Base-by-base conservation (phyloP, 2,329 filamentous ascomycete genomes). In the Trichoderma koningiopsis region DNA sequence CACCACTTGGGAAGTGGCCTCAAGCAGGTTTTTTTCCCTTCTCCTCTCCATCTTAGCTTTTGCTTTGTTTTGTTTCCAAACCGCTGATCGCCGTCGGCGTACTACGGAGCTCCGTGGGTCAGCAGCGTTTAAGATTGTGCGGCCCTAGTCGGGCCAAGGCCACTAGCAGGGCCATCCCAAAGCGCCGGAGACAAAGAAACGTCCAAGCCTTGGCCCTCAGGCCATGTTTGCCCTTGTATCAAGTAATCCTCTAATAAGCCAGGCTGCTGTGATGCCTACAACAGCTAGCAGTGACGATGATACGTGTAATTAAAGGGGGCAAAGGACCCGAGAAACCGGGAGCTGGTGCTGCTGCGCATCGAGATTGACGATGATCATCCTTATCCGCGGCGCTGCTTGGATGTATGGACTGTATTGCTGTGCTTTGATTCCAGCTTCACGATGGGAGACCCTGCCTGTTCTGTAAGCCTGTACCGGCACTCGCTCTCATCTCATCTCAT, bases 101-200 rank as follows among this genome's bases (percentile, higher is more conserved):
- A 40, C 61, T n/a, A 24, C 47, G 47, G 19, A 33, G 31, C 29
- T n/a, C 58, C 55, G 40, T 67, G 55, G 55, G 63, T 58, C 64
- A 58, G 55, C 64, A 37, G 24, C 43, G 47, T 57, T n/a, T 43
- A 43, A 52, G 53, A 59, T 43, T 58, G n/a, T 47, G 40, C 40
- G 35, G 52, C 55, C 63, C 63, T 52, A 52, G 55, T 40, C 40
- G 16, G 40, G 7, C 40, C 37, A 27, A 31, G 13, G 14, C 29
- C 55, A 59, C 64, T 67, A 67, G 64, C 64, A 67, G 55, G 64
- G 64, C 55, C 64, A 59, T 59, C 64, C 64, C 64, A 67, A 59
- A 22, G 37, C 64, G 33, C 55, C 64, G 64, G 64, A 67, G 64
- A 47, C 62, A 49, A 53, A 58, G 19, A 8, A 35, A 35, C 57